Evolutionary conservation across 2,329 filamentous ascomycete genomes (phyloP), one percentile per base, ranked within the genome.

Genomic region (Dendryphion nanum): DNA sequence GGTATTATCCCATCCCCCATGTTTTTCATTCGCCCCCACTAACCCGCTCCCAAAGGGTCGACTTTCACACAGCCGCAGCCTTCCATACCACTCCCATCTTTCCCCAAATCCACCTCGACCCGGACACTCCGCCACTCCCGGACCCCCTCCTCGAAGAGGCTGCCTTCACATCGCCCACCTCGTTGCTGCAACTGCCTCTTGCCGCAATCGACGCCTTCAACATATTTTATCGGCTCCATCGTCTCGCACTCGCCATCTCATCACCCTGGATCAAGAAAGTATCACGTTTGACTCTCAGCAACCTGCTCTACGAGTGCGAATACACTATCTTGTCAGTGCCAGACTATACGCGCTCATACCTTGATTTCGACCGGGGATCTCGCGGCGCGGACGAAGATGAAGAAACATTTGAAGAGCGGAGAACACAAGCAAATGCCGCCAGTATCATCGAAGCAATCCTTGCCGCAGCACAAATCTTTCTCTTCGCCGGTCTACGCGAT

Each of bases 221-320:
- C 15, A 51, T 57, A 6, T 57, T 59, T 41, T 50, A 56, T 40
- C 47, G 42, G 6, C 35, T 59, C 1, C 54, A 57, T 29, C 51
- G 51, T 10, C 45, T 59, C 23, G 48, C 45, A 3, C 41, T 55
- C 3, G 54, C 51, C 7, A 24, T 40, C n/a, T 51, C 53, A 0
- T 37, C 46, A 7, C 43, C 33, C 8, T 57, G 50, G 54, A 28
- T 38, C 3, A 29, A 15, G 2, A 28, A 38, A 18, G 47, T 54
- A 2, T 35, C 47, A 12, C 35, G 47, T 4, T 19, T 47, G 5
- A 45, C 50, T 3, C 30, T 55, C 4, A 53, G 51, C 20, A 49
- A 55, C 28, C 26, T 57, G 5, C 42, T 58, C 6, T 59, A 58
- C 31, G 44, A 57, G 16, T 41, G 38, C 4, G 51, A 54, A 20